phyloP scores from a whole-genome alignment of 106 monocot species.

The Posidonia australis region DNA sequence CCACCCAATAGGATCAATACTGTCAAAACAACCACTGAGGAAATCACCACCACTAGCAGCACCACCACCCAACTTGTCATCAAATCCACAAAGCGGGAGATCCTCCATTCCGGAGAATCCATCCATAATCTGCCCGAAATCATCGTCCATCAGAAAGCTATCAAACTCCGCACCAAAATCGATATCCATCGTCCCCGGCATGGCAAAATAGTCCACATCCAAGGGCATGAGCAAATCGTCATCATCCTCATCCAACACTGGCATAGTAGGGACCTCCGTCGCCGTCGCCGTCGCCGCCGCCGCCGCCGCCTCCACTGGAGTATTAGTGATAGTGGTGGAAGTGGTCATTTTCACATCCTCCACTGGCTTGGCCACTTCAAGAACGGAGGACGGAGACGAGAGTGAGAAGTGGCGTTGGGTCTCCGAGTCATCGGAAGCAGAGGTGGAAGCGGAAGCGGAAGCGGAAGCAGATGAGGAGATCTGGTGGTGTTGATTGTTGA shows the following conservation, averaged over 20 bases:
- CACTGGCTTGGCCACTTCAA: slow-evolving; percentile 7
- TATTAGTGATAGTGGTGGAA: background rate
- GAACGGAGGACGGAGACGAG: slow-evolving; percentile 21
- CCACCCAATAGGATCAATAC: no score
- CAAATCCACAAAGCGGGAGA: background rate
- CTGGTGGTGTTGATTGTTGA: background rate
- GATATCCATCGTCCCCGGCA: background rate
- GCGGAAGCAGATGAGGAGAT: background rate
- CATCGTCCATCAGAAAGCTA: background rate
- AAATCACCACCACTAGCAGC: no score
- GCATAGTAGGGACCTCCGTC: background rate
- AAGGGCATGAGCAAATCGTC: background rate
- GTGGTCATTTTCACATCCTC: background rate
- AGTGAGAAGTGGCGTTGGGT: background rate
- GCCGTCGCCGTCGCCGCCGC: background rate
- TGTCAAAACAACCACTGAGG: no score
- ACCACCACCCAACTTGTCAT: background rate
- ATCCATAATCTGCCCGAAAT: background rate
- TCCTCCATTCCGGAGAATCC: background rate
- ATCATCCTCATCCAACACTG: background rate
- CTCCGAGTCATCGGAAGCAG: background rate
- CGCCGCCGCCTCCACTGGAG: no score
- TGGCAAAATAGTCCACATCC: background rate
- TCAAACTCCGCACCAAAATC: background rate
- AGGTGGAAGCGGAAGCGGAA: background rate